phyloP scores from a whole-genome alignment of 176 grass and related monocot genomes.

The Oryza coarctata region DNA sequence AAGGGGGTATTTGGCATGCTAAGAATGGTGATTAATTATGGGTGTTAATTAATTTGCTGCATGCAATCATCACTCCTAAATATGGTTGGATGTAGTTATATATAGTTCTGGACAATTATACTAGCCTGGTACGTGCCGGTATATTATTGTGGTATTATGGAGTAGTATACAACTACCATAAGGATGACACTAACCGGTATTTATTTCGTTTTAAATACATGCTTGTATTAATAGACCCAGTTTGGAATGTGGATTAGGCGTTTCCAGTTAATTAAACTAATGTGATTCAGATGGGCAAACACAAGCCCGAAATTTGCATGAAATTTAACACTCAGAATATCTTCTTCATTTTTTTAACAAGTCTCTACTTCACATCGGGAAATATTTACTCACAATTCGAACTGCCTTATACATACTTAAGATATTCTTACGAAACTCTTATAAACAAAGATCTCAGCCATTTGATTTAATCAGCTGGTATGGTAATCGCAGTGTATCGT shows the following conservation, averaged over 20 bases:
- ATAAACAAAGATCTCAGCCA: no score
- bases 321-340: not conserved
- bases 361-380: no score
- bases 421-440: no score
- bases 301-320: not conserved
- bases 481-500: no score
- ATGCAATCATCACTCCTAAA: not conserved
- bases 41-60: not conserved
- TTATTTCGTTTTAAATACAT: not conserved
- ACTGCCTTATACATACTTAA: no score
- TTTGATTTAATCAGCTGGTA: no score
- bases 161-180: not conserved
- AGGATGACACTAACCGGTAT: not conserved
- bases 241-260: not conserved
- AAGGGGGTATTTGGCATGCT: not conserved
- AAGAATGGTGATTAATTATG: slow-evolving; percentile 6
- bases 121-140: not conserved
- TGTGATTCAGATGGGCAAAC: not conserved
- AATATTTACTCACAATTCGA: no score
- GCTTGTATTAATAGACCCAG: no score
- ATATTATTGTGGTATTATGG: not conserved
- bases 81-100: slow-evolving; percentile 40
- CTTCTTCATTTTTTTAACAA: no score
- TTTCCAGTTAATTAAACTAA: not conserved
- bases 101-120: not conserved